Percentiles rank a stretch among this genome's conserved stretches.
Evolutionary conservation across 2,329 filamentous ascomycete species (phyloP).

Genomic region (Pestalotiopsis sp.): DNA sequence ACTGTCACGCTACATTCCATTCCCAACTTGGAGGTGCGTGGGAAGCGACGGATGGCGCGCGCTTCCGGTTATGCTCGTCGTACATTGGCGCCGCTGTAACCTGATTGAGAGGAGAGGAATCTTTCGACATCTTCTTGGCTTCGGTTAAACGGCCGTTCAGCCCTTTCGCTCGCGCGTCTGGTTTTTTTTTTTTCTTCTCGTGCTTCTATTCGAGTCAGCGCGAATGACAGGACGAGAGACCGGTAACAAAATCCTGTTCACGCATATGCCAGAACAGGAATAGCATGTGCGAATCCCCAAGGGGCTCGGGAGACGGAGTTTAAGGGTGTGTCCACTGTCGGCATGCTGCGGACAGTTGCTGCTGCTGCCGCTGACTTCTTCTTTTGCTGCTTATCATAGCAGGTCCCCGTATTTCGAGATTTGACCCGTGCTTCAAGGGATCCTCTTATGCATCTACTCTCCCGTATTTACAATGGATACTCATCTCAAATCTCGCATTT

Average conservation of each 20-base stretch:
- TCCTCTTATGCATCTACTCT: not conserved
- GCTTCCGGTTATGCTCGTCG: not conserved
- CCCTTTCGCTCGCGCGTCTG: not conserved
- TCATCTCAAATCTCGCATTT: not conserved
- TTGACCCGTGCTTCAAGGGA: not conserved
- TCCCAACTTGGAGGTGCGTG: no score
- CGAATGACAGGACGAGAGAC: not conserved
- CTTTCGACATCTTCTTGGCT: not conserved
- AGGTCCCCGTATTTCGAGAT: not conserved
- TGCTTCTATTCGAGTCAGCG: not conserved
- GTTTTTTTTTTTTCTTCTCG: not conserved
- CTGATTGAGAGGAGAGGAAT: not conserved
- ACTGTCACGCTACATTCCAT: not conserved
- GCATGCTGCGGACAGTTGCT: not conserved
- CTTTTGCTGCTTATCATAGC: not conserved
- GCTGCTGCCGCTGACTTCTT: not conserved
- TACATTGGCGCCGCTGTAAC: not conserved
- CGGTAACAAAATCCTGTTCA: not conserved
- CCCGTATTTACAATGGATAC: not conserved
- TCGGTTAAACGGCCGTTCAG: not conserved
- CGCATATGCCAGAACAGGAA: not conserved
- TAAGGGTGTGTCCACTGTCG: not conserved
- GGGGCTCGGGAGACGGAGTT: not conserved
- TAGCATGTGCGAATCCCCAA: not conserved
- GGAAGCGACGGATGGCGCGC: not conserved